These are phyloP conservation scores for Paxillus involutus DNA, from an alignment of 768 basidiomycete species.

Conservation along the genomic window DNA sequence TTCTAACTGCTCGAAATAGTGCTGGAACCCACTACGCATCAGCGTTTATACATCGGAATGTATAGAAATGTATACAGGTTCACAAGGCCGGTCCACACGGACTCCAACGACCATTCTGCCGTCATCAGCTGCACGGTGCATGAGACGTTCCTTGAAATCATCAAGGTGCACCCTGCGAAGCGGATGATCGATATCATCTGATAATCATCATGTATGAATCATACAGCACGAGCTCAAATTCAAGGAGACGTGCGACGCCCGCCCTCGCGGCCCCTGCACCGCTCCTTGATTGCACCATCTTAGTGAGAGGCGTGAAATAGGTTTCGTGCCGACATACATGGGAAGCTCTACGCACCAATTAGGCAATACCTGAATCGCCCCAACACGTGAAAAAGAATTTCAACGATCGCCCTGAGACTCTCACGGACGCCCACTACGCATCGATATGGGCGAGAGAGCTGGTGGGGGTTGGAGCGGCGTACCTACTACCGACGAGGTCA, in stretches of 20 bases:
- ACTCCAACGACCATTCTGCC: conserved; percentile 24
- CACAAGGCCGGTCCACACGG: conserved; percentile 24
- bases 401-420: too few relatives aligned
- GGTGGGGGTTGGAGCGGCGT: too few relatives aligned
- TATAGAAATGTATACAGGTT: conserved; percentile 20
- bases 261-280: conserved; percentile 10
- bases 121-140: conserved; percentile 17
- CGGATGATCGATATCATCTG: too few relatives aligned
- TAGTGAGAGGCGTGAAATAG: conserved; percentile 12
- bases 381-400: too few relatives aligned
- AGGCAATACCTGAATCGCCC: too few relatives aligned
- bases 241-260: conserved; percentile 10
- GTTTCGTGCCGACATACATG: conserved; percentile 22
- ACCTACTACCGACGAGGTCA: too few relatives aligned
- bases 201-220: conserved; percentile 21
- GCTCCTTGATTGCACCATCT: conserved; percentile 18
- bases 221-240: conserved; percentile 24
- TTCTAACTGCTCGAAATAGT: too few relatives aligned
- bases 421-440: too few relatives aligned
- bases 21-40: background rate
- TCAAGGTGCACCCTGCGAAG: conserved; percentile 19
- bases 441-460: too few relatives aligned
- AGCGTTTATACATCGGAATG: conserved; percentile 2
- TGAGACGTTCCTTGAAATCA: conserved; percentile 18
- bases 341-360: too few relatives aligned